Evolutionary conservation across 2,329 filamentous ascomycete species (phyloP).

Genomic region (Beauveria australis): DNA sequence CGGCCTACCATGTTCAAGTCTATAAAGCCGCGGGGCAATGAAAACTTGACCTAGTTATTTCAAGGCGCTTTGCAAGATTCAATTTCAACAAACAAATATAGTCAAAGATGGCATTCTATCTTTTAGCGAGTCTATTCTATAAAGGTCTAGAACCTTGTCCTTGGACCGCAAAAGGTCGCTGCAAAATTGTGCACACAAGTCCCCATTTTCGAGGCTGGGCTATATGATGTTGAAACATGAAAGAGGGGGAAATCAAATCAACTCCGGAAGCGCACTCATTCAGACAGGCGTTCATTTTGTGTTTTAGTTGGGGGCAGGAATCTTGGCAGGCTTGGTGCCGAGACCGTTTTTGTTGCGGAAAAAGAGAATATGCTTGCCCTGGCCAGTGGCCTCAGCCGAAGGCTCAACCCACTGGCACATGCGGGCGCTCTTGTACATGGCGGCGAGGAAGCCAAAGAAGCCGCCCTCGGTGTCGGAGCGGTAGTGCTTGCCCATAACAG

Average conservation of each 20-base stretch:
- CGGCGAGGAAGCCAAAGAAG: constrained; percentile 71
- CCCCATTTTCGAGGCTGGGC: background rate
- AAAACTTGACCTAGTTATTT: too few relatives aligned
- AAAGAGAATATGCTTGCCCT: constrained; percentile 80
- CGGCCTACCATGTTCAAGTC: too few relatives aligned
- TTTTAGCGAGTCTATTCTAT: constrained; percentile 5
- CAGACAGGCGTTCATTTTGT: background rate
- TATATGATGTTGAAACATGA: background rate
- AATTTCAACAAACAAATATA: background rate
- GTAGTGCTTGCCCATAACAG: constrained; percentile 93
- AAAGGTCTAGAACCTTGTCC: background rate
- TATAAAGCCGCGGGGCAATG: too few relatives aligned
- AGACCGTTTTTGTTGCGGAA: constrained; percentile 91
- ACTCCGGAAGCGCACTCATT: background rate
- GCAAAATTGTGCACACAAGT: background rate
- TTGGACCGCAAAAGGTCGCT: constrained; percentile 1
- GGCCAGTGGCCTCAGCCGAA: constrained; percentile 68
- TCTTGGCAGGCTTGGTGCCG: constrained; percentile 43
- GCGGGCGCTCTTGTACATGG: constrained; percentile 72
- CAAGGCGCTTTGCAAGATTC: background rate
- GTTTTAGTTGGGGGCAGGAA: constrained; percentile 1
- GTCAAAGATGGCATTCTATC: background rate
- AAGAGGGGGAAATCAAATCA: background rate
- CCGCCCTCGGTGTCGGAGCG: constrained; percentile 73
- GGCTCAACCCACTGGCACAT: constrained; percentile 98